A percentile compares a stretch with the other conserved stretches of the same genome.
Conservation (phyloP, 108 stramenopile genomes). For the Nitzschia sp. region DNA sequence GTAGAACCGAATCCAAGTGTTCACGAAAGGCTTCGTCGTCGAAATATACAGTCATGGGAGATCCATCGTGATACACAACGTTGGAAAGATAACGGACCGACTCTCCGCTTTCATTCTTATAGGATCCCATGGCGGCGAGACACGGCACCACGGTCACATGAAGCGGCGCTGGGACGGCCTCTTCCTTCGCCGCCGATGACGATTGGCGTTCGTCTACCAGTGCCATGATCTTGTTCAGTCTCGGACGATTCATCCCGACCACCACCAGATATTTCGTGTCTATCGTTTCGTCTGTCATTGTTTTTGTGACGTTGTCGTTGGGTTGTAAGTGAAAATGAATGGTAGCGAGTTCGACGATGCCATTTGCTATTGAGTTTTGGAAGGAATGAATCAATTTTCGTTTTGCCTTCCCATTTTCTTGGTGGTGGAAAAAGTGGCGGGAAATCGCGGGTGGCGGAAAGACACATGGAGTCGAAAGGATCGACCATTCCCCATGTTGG, state of each 20-base stretch:
- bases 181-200: background rate
- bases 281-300: background rate
- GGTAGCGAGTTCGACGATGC: too few relatives aligned
- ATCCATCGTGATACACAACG: conserved; percentile 64
- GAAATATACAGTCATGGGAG: conserved; percentile 40
- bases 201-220: conserved; percentile 13
- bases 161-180: conserved; percentile 29
- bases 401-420: too few relatives aligned
- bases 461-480: too few relatives aligned
- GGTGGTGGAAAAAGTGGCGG: too few relatives aligned
- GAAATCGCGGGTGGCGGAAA: too few relatives aligned
- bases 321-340: too few relatives aligned
- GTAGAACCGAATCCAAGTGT: conserved; percentile 24
- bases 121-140: conserved; percentile 71
- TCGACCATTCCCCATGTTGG: too few relatives aligned
- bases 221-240: conserved; percentile 37
- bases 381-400: too few relatives aligned
- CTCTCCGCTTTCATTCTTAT: conserved; percentile 51
- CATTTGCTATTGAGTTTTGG: too few relatives aligned
- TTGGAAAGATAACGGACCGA: conserved; percentile 60
- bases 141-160: conserved; percentile 46
- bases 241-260: conserved; percentile 35
- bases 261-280: conserved; percentile 19
- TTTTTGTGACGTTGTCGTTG: conserved; percentile 10
- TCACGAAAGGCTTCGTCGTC: conserved; percentile 35